These are phyloP conservation scores for Phaffia australis DNA, from an alignment of 768 basidiomycete species.

Conservation along the genomic window DNA sequence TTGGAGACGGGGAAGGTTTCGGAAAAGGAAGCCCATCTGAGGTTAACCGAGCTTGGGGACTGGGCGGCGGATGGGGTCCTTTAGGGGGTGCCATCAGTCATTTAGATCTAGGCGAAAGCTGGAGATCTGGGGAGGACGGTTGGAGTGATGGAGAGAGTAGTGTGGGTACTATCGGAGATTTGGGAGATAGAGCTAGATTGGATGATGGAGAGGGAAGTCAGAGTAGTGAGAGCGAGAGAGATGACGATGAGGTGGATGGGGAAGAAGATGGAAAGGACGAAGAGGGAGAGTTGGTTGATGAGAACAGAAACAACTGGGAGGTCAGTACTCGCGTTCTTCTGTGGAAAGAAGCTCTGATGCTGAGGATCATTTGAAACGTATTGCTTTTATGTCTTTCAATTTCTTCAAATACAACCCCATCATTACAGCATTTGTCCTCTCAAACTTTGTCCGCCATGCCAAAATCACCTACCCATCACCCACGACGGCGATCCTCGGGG, in stretches of 20 bases:
- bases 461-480: slow-evolving; percentile 71
- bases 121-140: slow-evolving; percentile 54
- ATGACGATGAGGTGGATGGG: slow-evolving; percentile 24
- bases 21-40: background rate
- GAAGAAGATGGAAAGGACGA: slow-evolving; percentile 46
- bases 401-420: slow-evolving; percentile 16
- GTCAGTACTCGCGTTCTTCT: slow-evolving; percentile 42
- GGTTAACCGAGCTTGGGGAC: slow-evolving; percentile 12
- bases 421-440: slow-evolving; percentile 77
- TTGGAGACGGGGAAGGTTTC: slow-evolving; percentile 31
- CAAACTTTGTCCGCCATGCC: slow-evolving; percentile 88
- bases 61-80: slow-evolving; percentile 30
- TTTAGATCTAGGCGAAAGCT: slow-evolving; percentile 55
- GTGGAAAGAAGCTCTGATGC: background rate
- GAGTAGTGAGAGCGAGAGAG: slow-evolving; percentile 25
- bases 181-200: slow-evolving; percentile 66
- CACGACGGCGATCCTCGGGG: slow-evolving; percentile 53
- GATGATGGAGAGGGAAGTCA: slow-evolving; percentile 41
- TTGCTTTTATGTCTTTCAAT: slow-evolving; percentile 10
- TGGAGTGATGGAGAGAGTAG: slow-evolving; percentile 72
- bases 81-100: slow-evolving; percentile 14
- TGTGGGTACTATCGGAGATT: slow-evolving; percentile 75
- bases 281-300: slow-evolving; percentile 50
- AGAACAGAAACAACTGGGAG: slow-evolving; percentile 94
- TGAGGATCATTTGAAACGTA: background rate